Evolutionary conservation across 2,329 filamentous ascomycete genomes (phyloP).

Genomic region (Acrodontium crateriforme): DNA sequence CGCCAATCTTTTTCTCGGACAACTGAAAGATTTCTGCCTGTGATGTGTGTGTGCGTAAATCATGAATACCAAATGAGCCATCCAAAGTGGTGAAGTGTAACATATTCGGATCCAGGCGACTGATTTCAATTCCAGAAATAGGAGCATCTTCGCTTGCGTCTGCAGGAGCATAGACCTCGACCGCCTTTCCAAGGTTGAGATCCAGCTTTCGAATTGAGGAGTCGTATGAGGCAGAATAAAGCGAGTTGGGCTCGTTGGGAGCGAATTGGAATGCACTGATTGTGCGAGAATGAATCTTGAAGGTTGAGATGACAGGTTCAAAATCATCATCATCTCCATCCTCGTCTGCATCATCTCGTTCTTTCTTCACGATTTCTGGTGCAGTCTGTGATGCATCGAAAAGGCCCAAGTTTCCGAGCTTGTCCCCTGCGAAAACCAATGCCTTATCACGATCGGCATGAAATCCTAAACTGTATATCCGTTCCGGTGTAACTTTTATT

Average conservation of each 20-base stretch:
- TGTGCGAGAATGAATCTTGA: slow-evolving; percentile 81
- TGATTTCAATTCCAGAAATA: slow-evolving; percentile 73
- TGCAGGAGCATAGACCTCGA: slow-evolving; percentile 66
- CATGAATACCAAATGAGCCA: slow-evolving; percentile 68
- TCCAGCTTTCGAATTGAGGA: slow-evolving; percentile 82
- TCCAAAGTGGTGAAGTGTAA: slow-evolving; percentile 80
- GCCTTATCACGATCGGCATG: slow-evolving; percentile 79
- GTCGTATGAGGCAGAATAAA: slow-evolving; percentile 85
- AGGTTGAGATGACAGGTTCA: slow-evolving; percentile 70
- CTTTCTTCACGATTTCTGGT: slow-evolving; percentile 27
- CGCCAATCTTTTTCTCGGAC: slow-evolving; percentile 88
- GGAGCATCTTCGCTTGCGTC: slow-evolving; percentile 59
- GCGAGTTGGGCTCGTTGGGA: slow-evolving; percentile 54
- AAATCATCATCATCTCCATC: slow-evolving; percentile 53
- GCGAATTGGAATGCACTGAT: slow-evolving; percentile 76
- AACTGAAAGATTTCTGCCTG: slow-evolving; percentile 58
- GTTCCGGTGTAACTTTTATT: slow-evolving; percentile 81
- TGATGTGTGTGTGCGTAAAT: slow-evolving; percentile 47
- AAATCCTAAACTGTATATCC: slow-evolving; percentile 76
- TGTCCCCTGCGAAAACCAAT: slow-evolving; percentile 85
- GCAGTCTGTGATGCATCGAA: slow-evolving; percentile 71
- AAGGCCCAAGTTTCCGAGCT: slow-evolving; percentile 77
- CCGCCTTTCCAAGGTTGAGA: slow-evolving; percentile 61
- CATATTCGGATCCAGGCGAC: slow-evolving; percentile 52
- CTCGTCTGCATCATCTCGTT: slow-evolving; percentile 47